Conservation (phyloP, 1,284 basidiomycete genomes). For the Ganoderma leucocontextum region DNA sequence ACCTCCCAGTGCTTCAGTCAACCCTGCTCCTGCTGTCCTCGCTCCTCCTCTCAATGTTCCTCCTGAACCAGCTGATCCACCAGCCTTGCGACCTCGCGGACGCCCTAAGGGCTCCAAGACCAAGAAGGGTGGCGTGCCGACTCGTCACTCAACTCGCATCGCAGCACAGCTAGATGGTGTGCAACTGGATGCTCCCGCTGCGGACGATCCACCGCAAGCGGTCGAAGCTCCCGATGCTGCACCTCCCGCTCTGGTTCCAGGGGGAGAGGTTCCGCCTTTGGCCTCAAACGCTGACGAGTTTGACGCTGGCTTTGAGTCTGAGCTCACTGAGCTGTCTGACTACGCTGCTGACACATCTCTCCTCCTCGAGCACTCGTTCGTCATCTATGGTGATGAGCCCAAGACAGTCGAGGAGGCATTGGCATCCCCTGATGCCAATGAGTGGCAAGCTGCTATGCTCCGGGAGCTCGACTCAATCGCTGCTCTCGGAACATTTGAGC, state of each 20-base stretch:
- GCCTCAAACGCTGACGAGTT: too few species aligned
- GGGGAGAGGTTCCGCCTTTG: neutral
- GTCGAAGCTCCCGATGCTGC: neutral
- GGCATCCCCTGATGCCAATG: slow-evolving; percentile 6
- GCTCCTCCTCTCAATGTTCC: neutral
- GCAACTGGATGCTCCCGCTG: too few species aligned
- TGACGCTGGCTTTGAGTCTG: too few species aligned
- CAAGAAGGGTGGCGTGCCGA: slow-evolving; percentile 15
- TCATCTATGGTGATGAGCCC: slow-evolving; percentile 11
- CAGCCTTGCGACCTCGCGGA: slow-evolving; percentile 14
- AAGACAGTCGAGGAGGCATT: slow-evolving; percentile 9
- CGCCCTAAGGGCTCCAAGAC: slow-evolving; percentile 19
- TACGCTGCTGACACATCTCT: neutral
- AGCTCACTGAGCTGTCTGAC: too few species aligned
- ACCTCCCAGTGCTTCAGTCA: neutral
- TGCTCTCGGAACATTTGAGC: slow-evolving; percentile 24
- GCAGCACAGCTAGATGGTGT: neutral
- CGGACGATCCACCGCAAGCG: neutral
- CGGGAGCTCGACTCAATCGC: slow-evolving; percentile 15
- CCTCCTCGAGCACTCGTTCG: slow-evolving; percentile 13
- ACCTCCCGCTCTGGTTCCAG: slow-evolving; percentile 2
- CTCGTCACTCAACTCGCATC: slow-evolving; percentile 6
- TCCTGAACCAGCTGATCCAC: neutral
- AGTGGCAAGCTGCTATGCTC: slow-evolving; percentile 17
- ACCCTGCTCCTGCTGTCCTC: neutral